Percentiles rank a stretch among this genome's conserved stretches.
phyloP scores from a whole-genome alignment of 768 basidiomycete genomes.

The Coprinopsis sp. region DNA sequence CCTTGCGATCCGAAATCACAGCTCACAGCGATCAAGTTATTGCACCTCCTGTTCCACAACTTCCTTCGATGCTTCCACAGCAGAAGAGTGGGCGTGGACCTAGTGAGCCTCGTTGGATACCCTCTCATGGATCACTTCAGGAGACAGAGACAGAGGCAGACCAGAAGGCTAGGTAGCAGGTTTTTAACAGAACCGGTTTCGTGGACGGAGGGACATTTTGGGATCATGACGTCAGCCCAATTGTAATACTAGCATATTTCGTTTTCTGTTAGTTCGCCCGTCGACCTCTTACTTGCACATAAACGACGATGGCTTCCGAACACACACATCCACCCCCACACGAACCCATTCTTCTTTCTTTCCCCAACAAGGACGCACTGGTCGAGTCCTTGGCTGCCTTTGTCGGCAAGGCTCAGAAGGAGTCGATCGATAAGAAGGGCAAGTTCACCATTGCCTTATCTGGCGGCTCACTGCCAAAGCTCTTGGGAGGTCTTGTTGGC shows the following conservation, averaged over 20 bases:
- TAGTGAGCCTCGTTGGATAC: constrained; percentile 3
- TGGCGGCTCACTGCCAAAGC: constrained; percentile 85
- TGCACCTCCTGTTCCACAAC: background rate
- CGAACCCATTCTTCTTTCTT: constrained; percentile 69
- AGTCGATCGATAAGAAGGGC: constrained; percentile 84
- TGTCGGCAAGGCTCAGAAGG: constrained; percentile 81
- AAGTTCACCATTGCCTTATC: constrained; percentile 91
- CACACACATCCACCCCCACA: constrained; percentile 53
- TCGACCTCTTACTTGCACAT: too few species aligned
- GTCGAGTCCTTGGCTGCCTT: constrained; percentile 70
- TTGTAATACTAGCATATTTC: too few species aligned
- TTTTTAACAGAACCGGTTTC: too few species aligned
- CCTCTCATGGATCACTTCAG: background rate
- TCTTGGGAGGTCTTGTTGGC: constrained; percentile 66
- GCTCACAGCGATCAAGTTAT: background rate
- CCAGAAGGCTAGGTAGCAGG: background rate
- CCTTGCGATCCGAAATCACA: background rate
- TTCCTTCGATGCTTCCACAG: background rate
- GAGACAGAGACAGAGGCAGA: background rate
- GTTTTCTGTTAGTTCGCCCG: too few species aligned
- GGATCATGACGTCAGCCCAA: too few species aligned
- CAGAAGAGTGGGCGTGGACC: background rate
- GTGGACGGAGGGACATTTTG: too few species aligned
- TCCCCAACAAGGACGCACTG: constrained; percentile 52
- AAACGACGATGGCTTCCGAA: too few species aligned